Base-by-base conservation (phyloP, 139 green algal genomes). In the Klebsormidium nitens region DNA sequence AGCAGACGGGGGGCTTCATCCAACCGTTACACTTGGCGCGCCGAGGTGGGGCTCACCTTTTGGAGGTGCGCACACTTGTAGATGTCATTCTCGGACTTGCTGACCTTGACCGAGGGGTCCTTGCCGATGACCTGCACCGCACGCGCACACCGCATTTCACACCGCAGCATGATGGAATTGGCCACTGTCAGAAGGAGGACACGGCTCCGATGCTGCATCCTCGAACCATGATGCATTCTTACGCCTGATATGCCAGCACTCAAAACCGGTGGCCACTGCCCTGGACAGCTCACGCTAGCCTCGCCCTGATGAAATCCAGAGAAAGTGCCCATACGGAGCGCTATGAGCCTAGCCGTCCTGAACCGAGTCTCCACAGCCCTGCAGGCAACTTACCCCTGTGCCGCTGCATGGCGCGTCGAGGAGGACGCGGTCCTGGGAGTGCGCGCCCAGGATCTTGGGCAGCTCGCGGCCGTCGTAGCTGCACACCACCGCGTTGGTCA, bases 391-490 rank as follows among this genome's bases (percentile, higher is more conserved):
- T 36, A 97, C 91, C 0, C 95, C 95, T n/a, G 93, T 97, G 37
- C 95, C 95, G n/a, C 68, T 89, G 86, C 95, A 99, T 29, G 94
- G 94, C 1, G 95, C 94, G 59, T 99, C 95, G 59, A 99, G 85
- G 77, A 99, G 87, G 55, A 95, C 95, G 2, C 95, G 85, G 84
- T 98, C 93, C 38, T 87, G 83, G 44, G 66, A 89, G 55, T 81
- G 83, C 44, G 84, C 65, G 0, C 95, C 94, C 52, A 99, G 68
- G 37, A 97, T 86, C 59, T 85, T 86, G 2, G 72, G 72, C n/a
- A 86, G 68, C 66, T 96, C 71, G 0, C 81, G 65, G 5, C 93
- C 94, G 59, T 98, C 92, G 64, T 97, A 97, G 76, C 91, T 95
- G 86, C 88, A 96, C 29, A 98, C 87, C 19, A 96, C 58, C 23